A percentile compares a stretch with the other conserved stretches of the same genome.
Evolutionary conservation across 345 rosid genomes (phyloP).

Genomic region (Citrus sp.): DNA sequence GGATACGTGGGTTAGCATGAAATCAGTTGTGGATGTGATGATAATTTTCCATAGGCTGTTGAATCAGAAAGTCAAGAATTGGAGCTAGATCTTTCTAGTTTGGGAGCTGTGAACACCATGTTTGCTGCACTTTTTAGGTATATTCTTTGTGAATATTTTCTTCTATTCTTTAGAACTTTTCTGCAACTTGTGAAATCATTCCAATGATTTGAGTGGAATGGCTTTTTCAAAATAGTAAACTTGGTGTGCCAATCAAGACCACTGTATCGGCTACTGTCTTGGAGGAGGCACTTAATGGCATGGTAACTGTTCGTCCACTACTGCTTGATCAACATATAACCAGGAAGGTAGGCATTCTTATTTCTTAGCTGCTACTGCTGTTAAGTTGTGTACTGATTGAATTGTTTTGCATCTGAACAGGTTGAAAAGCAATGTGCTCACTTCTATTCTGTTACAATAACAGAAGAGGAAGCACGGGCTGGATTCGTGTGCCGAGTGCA

Average conservation of each 20-base stretch:
- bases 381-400: conserved; percentile 18
- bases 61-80: conserved; percentile 77
- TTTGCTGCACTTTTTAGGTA: conserved; percentile 96
- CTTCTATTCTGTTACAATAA: conserved; percentile 81
- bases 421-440: conserved; percentile 99
- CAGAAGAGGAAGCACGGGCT: conserved; percentile 86
- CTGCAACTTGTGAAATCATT: conserved; percentile 6
- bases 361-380: conserved; percentile 15
- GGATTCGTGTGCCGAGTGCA: conserved; percentile 91
- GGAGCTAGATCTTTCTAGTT: conserved; percentile 95
- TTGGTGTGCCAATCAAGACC: conserved; percentile 98
- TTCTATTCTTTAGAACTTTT: not conserved
- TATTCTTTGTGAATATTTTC: conserved; percentile 3
- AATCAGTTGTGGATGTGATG: conserved; percentile 9
- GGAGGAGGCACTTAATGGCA: conserved; percentile 96
- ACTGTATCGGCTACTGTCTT: conserved; percentile 88
- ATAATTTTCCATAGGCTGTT: conserved; percentile 51
- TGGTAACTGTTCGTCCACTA: conserved; percentile 63
- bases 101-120: conserved; percentile 93
- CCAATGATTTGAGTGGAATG: not conserved
- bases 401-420: conserved; percentile 43
- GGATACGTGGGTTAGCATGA: conserved; percentile 1
- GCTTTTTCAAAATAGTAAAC: conserved; percentile 56
- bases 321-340: conserved; percentile 58
- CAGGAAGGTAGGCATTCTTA: conserved; percentile 54